A percentile compares a stretch with the other conserved stretches of the same genome.
Evolutionary conservation across 2,329 filamentous ascomycete species (phyloP).

Genomic region (Aureobasidium sp.): DNA sequence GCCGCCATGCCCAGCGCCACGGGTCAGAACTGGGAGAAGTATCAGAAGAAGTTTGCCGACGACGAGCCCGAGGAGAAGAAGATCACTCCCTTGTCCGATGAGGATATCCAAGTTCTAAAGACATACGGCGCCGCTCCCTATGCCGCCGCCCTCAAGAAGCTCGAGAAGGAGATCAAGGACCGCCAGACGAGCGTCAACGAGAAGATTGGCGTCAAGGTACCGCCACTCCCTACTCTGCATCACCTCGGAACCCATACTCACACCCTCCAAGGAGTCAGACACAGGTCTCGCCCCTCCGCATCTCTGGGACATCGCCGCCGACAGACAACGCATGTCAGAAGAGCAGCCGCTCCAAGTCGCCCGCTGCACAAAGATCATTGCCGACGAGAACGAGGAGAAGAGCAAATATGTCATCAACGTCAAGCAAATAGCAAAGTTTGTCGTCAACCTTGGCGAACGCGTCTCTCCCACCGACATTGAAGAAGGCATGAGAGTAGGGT

Average conservation of each 20-base stretch:
- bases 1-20: slow-evolving; percentile 80
- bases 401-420: slow-evolving; percentile 99
- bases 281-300: slow-evolving; percentile 96
- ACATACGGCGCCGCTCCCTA: slow-evolving; percentile 94
- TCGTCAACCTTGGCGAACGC: slow-evolving; percentile 92
- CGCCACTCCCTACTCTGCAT: background rate
- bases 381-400: slow-evolving; percentile 95
- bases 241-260: slow-evolving; percentile 10
- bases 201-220: slow-evolving; percentile 83
- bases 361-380: slow-evolving; percentile 97
- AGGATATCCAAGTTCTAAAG: slow-evolving; percentile 98
- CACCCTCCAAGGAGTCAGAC: slow-evolving; percentile 70
- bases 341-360: slow-evolving; percentile 97
- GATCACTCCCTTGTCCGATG: slow-evolving; percentile 92
- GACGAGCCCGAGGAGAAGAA: slow-evolving; percentile 99
- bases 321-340: slow-evolving; percentile 96
- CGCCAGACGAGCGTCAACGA: slow-evolving; percentile 97
- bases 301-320: slow-evolving; percentile 96
- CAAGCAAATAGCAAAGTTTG: slow-evolving; percentile 99
- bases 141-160: slow-evolving; percentile 84
- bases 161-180: slow-evolving; percentile 99
- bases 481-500: slow-evolving; percentile 95
- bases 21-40: slow-evolving; percentile 95
- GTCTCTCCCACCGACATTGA: slow-evolving; percentile 98
- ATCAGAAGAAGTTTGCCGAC: slow-evolving; percentile 92